phyloP scores from a whole-genome alignment of 192 early-diverging fungal species.

The Coemansia sp. region DNA sequence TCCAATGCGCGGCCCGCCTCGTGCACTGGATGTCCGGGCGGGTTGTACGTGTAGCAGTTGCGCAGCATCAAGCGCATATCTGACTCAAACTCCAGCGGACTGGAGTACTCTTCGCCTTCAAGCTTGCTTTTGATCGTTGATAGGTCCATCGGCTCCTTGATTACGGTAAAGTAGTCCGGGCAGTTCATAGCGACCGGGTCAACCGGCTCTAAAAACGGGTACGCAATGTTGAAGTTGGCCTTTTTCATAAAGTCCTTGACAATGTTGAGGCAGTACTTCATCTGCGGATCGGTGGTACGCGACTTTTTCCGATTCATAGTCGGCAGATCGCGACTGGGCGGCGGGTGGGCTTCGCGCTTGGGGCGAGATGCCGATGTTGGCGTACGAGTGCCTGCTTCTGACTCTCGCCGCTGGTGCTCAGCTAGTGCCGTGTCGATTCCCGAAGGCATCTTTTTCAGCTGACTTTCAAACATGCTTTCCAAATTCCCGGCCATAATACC shows the following conservation, averaged over 20 bases:
- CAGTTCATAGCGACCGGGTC: slow-evolving; percentile 80
- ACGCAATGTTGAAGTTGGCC: slow-evolving; percentile 64
- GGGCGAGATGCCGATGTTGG: slow-evolving; percentile 59
- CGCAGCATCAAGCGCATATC: slow-evolving; percentile 79
- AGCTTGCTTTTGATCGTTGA: slow-evolving; percentile 72
- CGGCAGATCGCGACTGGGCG: slow-evolving; percentile 58
- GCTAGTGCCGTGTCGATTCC: slow-evolving; percentile 53
- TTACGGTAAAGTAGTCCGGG: slow-evolving; percentile 80
- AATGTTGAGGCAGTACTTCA: slow-evolving; percentile 62
- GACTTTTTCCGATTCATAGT: slow-evolving; percentile 43
- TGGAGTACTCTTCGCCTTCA: slow-evolving; percentile 61
- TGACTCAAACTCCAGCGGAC: slow-evolving; percentile 66
- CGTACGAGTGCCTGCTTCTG: slow-evolving; percentile 30
- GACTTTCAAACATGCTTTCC: slow-evolving; percentile 66
- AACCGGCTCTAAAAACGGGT: slow-evolving; percentile 80
- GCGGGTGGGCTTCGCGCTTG: slow-evolving; percentile 60
- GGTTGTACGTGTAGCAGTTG: slow-evolving; percentile 86
- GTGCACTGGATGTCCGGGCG: slow-evolving; percentile 64
- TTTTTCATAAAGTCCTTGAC: slow-evolving; percentile 67
- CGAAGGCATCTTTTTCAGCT: slow-evolving; percentile 67
- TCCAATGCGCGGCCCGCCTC: slow-evolving; percentile 70
- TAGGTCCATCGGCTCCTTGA: slow-evolving; percentile 90
- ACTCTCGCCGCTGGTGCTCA: slow-evolving; percentile 39
- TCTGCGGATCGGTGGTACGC: slow-evolving; percentile 56
- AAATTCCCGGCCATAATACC: slow-evolving; percentile 68